phyloP scores from a whole-genome alignment of 495 filamentous ascomycete species.

The Cetradonia linearis region DNA sequence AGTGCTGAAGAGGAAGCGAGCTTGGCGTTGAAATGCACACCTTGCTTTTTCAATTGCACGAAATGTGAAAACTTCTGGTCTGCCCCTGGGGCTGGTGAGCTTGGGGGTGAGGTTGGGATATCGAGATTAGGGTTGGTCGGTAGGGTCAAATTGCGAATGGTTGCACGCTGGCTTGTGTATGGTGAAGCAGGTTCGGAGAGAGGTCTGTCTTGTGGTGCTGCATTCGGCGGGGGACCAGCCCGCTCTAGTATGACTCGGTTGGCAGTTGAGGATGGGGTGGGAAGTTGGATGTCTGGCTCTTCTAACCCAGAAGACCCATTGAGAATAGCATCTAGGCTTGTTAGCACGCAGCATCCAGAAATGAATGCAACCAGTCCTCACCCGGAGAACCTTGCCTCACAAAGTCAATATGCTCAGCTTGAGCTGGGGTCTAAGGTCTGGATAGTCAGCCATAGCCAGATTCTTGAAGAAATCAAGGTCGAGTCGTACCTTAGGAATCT shows the following conservation, averaged over 20 bases:
- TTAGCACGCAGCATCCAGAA: background rate
- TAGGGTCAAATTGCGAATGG: constrained; percentile 72
- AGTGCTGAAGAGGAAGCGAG: constrained; percentile 59
- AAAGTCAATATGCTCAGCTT: background rate
- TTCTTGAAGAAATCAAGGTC: background rate
- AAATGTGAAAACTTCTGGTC: constrained; percentile 76
- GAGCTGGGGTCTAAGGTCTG: constrained; percentile 14
- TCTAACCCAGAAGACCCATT: constrained; percentile 11
- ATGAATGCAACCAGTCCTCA: background rate
- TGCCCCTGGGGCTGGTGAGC: constrained; percentile 52
- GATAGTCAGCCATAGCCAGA: constrained; percentile 12
- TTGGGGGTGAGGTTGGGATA: constrained; percentile 78
- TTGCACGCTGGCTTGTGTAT: constrained; percentile 53
- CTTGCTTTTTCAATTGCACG: constrained; percentile 71
- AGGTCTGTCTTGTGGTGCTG: constrained; percentile 21
- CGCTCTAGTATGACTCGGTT: constrained; percentile 41
- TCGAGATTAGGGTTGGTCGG: constrained; percentile 68
- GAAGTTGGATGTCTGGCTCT: constrained; percentile 4
- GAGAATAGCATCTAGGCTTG: constrained; percentile 1
- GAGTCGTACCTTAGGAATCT: constrained; percentile 18
- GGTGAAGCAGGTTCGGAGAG: constrained; percentile 49
- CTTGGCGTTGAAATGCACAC: constrained; percentile 83
- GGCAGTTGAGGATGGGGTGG: constrained; percentile 6
- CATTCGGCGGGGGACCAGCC: constrained; percentile 27
- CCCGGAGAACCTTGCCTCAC: background rate